Conservation (phyloP, 176 grass and related monocot species). For the Aegilops bicornis region DNA sequence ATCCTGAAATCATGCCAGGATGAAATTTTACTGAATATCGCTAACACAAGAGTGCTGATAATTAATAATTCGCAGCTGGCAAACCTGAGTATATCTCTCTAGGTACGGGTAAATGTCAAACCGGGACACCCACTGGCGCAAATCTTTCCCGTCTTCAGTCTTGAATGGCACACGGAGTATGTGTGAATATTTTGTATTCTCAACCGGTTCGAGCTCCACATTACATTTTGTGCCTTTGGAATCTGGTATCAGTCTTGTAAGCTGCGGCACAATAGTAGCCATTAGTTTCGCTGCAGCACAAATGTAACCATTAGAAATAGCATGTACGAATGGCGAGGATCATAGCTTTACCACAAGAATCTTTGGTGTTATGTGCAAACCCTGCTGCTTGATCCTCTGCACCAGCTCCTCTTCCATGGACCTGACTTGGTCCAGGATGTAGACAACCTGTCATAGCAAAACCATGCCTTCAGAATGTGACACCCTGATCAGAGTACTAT, state of each 20-base stretch:
- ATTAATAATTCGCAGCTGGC: not conserved
- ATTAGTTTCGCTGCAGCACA: constrained; percentile 22
- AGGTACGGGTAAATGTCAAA: constrained; percentile 96
- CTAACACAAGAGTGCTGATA: not conserved
- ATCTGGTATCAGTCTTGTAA: constrained; percentile 97
- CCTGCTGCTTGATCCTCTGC: constrained; percentile 85
- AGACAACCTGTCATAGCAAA: constrained; percentile 65
- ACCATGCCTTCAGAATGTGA: not conserved
- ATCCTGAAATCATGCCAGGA: constrained; percentile 49
- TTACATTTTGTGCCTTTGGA: constrained; percentile 91
- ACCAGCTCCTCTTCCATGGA: constrained; percentile 92
- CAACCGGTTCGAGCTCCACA: constrained; percentile 80
- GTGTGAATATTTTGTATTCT: constrained; percentile 68
- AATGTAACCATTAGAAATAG: not conserved
- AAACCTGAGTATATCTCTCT: constrained; percentile 94
- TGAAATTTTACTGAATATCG: not conserved
- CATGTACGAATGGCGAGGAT: not conserved
- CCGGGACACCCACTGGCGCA: constrained; percentile 80
- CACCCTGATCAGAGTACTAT: not conserved
- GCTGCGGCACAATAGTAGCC: constrained; percentile 30
- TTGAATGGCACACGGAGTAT: constrained; percentile 90
- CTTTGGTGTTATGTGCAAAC: constrained; percentile 70
- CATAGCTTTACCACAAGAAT: constrained; percentile 86
- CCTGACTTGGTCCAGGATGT: constrained; percentile 96
- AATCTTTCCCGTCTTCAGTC: constrained; percentile 57